These are phyloP conservation scores for Fusarium sublunatum DNA, from an alignment of 2,329 filamentous ascomycete genomes.

Conservation along the genomic window DNA sequence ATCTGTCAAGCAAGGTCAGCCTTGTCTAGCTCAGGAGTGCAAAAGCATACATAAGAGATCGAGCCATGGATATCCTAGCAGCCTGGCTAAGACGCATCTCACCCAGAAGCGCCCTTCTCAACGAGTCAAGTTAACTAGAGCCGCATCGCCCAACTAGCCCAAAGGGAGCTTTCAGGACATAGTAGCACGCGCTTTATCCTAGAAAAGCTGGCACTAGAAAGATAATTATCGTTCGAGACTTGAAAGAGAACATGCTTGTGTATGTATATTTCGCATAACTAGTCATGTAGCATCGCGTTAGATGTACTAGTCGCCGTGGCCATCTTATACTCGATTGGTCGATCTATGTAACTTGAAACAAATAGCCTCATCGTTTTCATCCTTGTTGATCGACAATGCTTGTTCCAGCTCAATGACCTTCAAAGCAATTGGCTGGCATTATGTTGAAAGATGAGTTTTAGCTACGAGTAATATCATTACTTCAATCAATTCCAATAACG, in stretches of 20 bases:
- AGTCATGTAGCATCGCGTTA: conserved; percentile 6
- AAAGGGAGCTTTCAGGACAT: background rate
- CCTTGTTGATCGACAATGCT: conserved; percentile 2
- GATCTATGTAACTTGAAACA: conserved; percentile 12
- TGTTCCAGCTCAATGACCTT: background rate
- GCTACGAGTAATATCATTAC: background rate
- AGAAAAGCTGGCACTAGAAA: background rate
- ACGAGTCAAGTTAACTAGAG: background rate
- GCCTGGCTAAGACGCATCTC: background rate
- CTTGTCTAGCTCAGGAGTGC: conserved; percentile 12
- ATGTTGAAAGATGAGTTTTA: background rate
- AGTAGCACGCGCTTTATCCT: conserved; percentile 1
- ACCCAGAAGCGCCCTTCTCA: background rate
- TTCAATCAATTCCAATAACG: background rate
- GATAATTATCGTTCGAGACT: background rate
- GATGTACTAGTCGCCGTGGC: conserved; percentile 5
- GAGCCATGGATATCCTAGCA: conserved; percentile 3
- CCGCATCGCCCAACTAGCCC: background rate
- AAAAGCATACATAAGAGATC: background rate
- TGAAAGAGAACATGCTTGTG: background rate
- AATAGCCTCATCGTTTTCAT: conserved; percentile 13
- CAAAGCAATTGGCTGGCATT: background rate
- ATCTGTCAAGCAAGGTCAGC: conserved; percentile 7
- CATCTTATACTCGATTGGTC: conserved; percentile 13
- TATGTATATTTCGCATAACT: conserved; percentile 9